These are phyloP conservation scores for Ophiostoma populinum DNA, from an alignment of 2,329 filamentous ascomycete species.

Conservation along the genomic window DNA sequence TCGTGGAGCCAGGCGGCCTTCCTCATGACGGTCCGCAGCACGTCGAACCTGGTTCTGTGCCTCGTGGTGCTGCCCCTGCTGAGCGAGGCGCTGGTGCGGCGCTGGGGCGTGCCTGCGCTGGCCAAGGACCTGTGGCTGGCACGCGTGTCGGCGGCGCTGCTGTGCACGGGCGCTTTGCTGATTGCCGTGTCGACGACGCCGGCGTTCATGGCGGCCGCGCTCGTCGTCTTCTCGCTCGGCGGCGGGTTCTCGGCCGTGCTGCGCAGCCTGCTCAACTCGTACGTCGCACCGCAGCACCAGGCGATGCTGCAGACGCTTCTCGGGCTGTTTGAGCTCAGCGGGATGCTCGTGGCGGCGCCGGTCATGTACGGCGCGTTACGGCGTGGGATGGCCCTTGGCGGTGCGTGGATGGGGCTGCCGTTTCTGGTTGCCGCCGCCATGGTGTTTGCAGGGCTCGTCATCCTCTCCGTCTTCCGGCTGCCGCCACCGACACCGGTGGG, in stretches of 20 bases:
- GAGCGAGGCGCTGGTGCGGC: constrained; percentile 16
- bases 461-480: neutral
- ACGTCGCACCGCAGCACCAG: constrained; percentile 35
- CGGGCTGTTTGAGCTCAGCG: constrained; percentile 29
- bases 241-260: constrained; percentile 24
- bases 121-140: constrained; percentile 24
- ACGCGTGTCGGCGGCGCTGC: constrained; percentile 18
- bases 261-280: constrained; percentile 31
- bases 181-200: constrained; percentile 21
- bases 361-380: constrained; percentile 28
- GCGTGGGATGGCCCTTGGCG: constrained; percentile 27
- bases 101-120: constrained; percentile 16
- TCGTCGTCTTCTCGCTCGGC: constrained; percentile 29
- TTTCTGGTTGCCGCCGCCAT: constrained; percentile 23
- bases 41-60: constrained; percentile 21
- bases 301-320: constrained; percentile 36
- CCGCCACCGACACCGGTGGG: too few species aligned
- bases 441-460: neutral
- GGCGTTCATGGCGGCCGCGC: constrained; percentile 19
- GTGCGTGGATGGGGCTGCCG: constrained; percentile 30
- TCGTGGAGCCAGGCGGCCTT: constrained; percentile 27
- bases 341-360: constrained; percentile 29
- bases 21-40: constrained; percentile 22
- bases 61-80: constrained; percentile 21
- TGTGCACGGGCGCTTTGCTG: constrained; percentile 20